Base-by-base conservation (phyloP, 192 early-diverging fungal species). In the Glomus cerebriforme region DNA sequence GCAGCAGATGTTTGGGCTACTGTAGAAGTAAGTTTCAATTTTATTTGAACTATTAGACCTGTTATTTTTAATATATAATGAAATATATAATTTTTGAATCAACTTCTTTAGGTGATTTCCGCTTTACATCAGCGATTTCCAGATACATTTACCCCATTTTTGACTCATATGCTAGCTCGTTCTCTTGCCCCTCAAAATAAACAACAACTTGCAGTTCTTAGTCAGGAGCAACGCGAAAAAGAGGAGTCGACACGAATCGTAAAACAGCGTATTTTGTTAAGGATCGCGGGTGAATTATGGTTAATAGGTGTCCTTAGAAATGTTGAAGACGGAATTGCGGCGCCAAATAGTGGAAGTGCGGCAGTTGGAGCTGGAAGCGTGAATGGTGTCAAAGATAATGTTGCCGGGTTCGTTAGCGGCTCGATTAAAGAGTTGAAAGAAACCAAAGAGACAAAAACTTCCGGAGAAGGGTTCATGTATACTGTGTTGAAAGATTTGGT, bases 61-160 rank as follows among this genome's bases (percentile, higher is more conserved):
- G 15, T 49, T 54, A 17, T 5, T 19, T 54, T 39, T 43, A 43
- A 12, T 43, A 43, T 43, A 43, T 43, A 43, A 9, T 54, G 17
- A 54, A 54, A 15, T 31, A 15, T 9, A 31, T 35, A 26, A 65
- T 37, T 35, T 37, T 68, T 35, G 19, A 68, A 15, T 37, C 29
- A 19, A 35, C 15, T 39, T 9, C 34, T 68, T 35, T 34, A 89
- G 89, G 87, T 94, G 27, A 84, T 93, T 32, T 93, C 93, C 26
- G 88, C 94, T 3, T 80, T 98, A 22, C 96, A 99, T 81, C 91
- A 93, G 75, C 88, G 98, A n/a, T 98, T 98, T 87, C 89, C 93
- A 0, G 88, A 89, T 26, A 89, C 87, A 10, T 98, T 98, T 76
- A 92, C 92, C 0, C 82, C 85, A 4, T 82, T 91, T 62, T 83